Evolutionary conservation across 2,329 filamentous ascomycete genomes (phyloP).

Genomic region (Venturia effusa): DNA sequence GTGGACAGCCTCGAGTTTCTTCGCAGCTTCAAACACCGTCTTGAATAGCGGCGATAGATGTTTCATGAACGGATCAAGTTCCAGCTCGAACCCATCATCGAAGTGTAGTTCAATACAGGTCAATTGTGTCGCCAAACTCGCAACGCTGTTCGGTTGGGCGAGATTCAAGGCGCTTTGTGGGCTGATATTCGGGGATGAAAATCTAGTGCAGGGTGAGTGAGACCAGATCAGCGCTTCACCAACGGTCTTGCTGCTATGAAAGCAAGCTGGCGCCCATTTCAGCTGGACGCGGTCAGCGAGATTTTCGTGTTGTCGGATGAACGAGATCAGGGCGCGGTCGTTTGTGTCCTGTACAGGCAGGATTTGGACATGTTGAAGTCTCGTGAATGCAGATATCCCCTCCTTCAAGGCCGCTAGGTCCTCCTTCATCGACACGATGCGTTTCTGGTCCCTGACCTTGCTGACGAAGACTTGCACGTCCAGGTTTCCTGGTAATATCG

Average conservation of each 20-base stretch:
- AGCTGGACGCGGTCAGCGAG: slow-evolving; percentile 38
- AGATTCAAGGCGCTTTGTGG: slow-evolving; percentile 46
- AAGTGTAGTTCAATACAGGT: slow-evolving; percentile 55
- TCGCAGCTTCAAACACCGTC: slow-evolving; percentile 46
- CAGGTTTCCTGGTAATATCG: slow-evolving; percentile 24
- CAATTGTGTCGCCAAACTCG: slow-evolving; percentile 43
- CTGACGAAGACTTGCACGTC: slow-evolving; percentile 31
- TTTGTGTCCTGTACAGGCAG: slow-evolving; percentile 50
- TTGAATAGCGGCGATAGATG: slow-evolving; percentile 48
- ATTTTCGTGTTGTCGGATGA: slow-evolving; percentile 29
- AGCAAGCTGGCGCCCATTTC: slow-evolving; percentile 52
- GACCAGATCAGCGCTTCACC: slow-evolving; percentile 46
- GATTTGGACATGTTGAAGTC: slow-evolving; percentile 54
- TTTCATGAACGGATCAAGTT: slow-evolving; percentile 47
- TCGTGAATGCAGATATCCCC: slow-evolving; percentile 47
- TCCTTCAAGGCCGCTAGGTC: slow-evolving; percentile 43
- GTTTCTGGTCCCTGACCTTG: slow-evolving; percentile 39
- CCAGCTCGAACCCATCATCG: slow-evolving; percentile 46
- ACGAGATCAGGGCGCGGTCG: slow-evolving; percentile 43
- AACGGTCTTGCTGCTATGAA: slow-evolving; percentile 49
- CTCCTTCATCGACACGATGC: slow-evolving; percentile 38
- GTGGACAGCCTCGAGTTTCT: slow-evolving; percentile 51
- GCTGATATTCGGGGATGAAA: slow-evolving; percentile 52
- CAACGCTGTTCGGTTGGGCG: slow-evolving; percentile 35
- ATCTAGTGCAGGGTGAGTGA: slow-evolving; percentile 45